phyloP scores from a whole-genome alignment of 2,329 filamentous ascomycete genomes.

The Fusarium sp. region DNA sequence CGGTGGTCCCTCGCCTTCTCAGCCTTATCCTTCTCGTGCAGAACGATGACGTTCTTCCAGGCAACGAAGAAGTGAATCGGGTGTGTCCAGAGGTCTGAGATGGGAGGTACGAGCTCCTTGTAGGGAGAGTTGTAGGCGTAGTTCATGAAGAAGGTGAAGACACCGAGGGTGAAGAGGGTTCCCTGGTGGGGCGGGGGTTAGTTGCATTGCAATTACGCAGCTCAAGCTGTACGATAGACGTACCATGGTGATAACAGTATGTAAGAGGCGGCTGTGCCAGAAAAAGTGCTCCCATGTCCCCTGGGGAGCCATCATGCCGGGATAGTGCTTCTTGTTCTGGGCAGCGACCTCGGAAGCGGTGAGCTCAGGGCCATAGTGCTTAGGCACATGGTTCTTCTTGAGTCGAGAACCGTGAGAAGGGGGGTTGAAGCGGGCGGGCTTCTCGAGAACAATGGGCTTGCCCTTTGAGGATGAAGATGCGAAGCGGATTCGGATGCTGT shows the following conservation, averaged over 20 bases:
- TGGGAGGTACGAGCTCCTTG: slow-evolving; percentile 80
- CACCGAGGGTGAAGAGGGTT: slow-evolving; percentile 76
- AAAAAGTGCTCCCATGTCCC: slow-evolving; percentile 89
- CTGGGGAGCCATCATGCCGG: slow-evolving; percentile 87
- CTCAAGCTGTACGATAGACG: slow-evolving; percentile 43
- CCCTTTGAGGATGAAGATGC: slow-evolving; percentile 50
- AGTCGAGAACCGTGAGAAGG: slow-evolving; percentile 87
- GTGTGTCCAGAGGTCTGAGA: slow-evolving; percentile 75
- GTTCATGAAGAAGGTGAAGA: slow-evolving; percentile 81
- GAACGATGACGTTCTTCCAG: slow-evolving; percentile 78
- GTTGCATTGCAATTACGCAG: neutral
- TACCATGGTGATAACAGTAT: slow-evolving; percentile 88
- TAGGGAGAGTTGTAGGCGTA: slow-evolving; percentile 85
- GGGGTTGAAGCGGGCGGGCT: slow-evolving; percentile 90
- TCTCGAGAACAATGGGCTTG: slow-evolving; percentile 81
- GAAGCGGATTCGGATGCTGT: slow-evolving; percentile 54
- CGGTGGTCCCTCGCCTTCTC: slow-evolving; percentile 78
- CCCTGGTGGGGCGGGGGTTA: slow-evolving; percentile 58
- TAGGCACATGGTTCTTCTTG: slow-evolving; percentile 66
- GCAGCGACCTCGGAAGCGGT: slow-evolving; percentile 73
- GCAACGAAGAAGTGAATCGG: slow-evolving; percentile 76
- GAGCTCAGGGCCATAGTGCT: slow-evolving; percentile 81
- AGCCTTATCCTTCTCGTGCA: slow-evolving; percentile 81
- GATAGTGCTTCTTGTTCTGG: slow-evolving; percentile 81
- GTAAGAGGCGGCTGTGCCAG: slow-evolving; percentile 80